Evolutionary conservation across 441 rosid species (phyloP).

Genomic region (Cnidoscolus chayamansa): DNA sequence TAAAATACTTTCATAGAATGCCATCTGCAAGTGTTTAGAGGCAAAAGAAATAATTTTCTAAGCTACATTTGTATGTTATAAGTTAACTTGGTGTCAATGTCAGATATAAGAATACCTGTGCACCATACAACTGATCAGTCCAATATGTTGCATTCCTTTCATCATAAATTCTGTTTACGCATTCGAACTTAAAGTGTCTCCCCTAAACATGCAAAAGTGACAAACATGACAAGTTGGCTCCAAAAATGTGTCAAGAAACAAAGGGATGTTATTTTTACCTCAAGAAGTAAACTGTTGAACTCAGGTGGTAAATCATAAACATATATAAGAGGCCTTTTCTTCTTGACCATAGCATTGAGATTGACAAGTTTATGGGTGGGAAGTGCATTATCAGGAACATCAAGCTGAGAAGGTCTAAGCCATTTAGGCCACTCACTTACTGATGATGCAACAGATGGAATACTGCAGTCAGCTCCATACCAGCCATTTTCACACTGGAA

Average conservation of each 20-base stretch:
- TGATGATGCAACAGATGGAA: constrained; percentile 72
- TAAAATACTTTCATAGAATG: constrained; percentile 82
- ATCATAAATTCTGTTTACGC: constrained; percentile 83
- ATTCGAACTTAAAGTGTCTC: constrained; percentile 80
- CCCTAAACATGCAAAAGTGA: constrained; percentile 52
- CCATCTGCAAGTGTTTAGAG: constrained; percentile 53
- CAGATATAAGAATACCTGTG: constrained; percentile 59
- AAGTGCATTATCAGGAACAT: constrained; percentile 47
- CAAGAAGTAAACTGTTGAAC: constrained; percentile 89
- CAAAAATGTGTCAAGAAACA: constrained; percentile 11
- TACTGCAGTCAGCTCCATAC: constrained; percentile 91
- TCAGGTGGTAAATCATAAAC: constrained; percentile 91
- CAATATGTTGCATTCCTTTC: constrained; percentile 73
- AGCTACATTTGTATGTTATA: constrained; percentile 13
- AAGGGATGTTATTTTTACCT: constrained; percentile 45
- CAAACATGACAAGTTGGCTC: constrained; percentile 24
- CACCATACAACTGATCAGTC: constrained; percentile 89
- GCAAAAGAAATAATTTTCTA: constrained; percentile 5
- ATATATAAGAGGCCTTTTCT: constrained; percentile 86
- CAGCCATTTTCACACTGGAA: constrained; percentile 84
- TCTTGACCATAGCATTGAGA: constrained; percentile 62
- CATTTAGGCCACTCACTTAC: constrained; percentile 85
- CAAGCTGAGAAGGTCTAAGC: constrained; percentile 87
- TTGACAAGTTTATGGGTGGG: constrained; percentile 39
- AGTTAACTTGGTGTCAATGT: constrained; percentile 12